Conservation (phyloP, 2,329 filamentous ascomycete species). For the Penicillium fuscoglaucum region DNA sequence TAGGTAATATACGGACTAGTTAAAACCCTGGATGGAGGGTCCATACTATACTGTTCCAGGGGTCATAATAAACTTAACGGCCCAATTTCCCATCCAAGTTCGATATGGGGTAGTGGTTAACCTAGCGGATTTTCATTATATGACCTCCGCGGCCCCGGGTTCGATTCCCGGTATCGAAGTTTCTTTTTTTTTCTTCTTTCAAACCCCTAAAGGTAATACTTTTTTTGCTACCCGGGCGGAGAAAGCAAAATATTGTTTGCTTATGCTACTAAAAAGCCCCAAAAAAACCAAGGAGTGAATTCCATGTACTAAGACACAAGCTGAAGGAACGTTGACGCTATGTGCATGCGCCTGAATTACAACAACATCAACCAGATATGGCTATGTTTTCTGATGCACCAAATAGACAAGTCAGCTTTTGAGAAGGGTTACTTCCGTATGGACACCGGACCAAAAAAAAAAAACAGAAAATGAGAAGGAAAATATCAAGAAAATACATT, state of each 20-base stretch:
- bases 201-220: neutral
- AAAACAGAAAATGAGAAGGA: neutral
- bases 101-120: constrained; percentile 10
- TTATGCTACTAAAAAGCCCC: neutral
- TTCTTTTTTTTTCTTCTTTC: neutral
- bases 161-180: constrained; percentile 9
- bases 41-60: neutral
- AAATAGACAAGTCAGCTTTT: constrained; percentile 13
- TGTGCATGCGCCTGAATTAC: constrained; percentile 2
- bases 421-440: neutral
- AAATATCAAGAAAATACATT: constrained; percentile 5
- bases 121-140: constrained; percentile 5
- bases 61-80: neutral
- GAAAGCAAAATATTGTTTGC: too few relatives aligned
- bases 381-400: constrained; percentile 1
- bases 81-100: neutral
- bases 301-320: constrained; percentile 5
- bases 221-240: too few relatives aligned
- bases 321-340: constrained; percentile 3
- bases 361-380: constrained; percentile 7
- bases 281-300: constrained; percentile 2
- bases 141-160: constrained; percentile 4
- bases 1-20: too few relatives aligned
- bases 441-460: neutral
- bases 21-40: too few relatives aligned